Evolutionary conservation across 768 basidiomycete genomes (phyloP).

Genomic region (Boletus reticulatus): DNA sequence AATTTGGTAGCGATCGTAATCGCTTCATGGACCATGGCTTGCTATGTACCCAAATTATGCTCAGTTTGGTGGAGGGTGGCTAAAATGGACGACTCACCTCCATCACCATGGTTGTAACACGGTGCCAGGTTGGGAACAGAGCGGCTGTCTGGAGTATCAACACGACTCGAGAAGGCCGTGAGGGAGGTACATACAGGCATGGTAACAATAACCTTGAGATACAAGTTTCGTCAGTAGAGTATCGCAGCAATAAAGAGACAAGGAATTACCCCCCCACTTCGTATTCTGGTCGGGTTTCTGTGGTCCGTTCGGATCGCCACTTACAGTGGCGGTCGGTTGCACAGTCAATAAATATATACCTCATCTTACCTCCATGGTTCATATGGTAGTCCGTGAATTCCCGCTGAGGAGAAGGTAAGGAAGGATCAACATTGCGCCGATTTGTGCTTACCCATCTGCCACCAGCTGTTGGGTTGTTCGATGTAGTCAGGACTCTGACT

Average conservation of each 20-base stretch:
- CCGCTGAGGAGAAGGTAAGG: not conserved
- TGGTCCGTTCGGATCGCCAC: slow-evolving; percentile 17
- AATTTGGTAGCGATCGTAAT: slow-evolving; percentile 10
- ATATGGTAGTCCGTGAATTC: slow-evolving; percentile 16
- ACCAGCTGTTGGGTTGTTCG: slow-evolving; percentile 17
- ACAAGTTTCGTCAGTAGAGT: not conserved
- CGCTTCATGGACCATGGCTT: slow-evolving; percentile 16
- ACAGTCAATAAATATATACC: too few relatives aligned
- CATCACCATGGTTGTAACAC: slow-evolving; percentile 7
- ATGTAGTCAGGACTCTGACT: not conserved
- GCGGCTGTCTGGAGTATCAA: slow-evolving; percentile 14
- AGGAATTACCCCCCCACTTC: slow-evolving; percentile 7
- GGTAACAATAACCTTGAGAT: slow-evolving; percentile 19
- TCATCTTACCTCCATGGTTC: slow-evolving; percentile 1
- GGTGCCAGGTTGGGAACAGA: slow-evolving; percentile 17
- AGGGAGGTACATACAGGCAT: slow-evolving; percentile 5
- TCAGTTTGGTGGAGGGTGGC: too few relatives aligned
- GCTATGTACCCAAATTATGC: slow-evolving; percentile 1
- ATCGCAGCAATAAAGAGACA: not conserved
- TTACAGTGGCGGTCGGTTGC: not conserved
- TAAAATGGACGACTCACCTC: slow-evolving; percentile 3
- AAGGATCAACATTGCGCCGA: not conserved
- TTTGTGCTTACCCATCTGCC: slow-evolving; percentile 12
- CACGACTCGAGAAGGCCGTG: not conserved
- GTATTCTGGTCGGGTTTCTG: slow-evolving; percentile 3